phyloP scores from a whole-genome alignment of 208 protist species.

The Leishmania lainsoni region DNA sequence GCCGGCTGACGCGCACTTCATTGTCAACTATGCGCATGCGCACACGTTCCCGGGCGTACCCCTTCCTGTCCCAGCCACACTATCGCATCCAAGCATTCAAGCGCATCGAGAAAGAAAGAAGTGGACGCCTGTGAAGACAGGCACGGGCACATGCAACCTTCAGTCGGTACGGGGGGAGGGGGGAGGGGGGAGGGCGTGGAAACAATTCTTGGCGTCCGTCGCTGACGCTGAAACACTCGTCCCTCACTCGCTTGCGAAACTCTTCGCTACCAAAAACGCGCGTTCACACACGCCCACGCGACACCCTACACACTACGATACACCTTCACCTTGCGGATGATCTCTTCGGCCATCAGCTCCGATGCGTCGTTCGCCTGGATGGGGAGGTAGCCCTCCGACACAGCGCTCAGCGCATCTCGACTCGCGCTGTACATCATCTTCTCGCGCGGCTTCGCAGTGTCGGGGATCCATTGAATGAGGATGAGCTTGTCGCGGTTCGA shows the following conservation, averaged over 20 bases:
- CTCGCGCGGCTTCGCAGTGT: slow-evolving; percentile 71
- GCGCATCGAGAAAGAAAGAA: background rate
- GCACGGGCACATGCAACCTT: background rate
- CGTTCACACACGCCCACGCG: background rate
- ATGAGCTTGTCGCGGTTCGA: slow-evolving; percentile 81
- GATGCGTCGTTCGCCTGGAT: slow-evolving; percentile 87
- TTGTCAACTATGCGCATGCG: background rate
- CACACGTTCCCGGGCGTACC: background rate
- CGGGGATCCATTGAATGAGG: slow-evolving; percentile 89
- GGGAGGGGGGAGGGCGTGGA: background rate
- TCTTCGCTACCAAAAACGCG: no score
- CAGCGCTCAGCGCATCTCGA: slow-evolving; percentile 71
- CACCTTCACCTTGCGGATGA: slow-evolving; percentile 52
- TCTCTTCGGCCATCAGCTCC: slow-evolving; percentile 62
- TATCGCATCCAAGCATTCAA: background rate
- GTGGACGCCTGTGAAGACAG: background rate
- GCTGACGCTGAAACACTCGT: background rate
- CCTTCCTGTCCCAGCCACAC: background rate
- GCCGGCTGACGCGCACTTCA: background rate
- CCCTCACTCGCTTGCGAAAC: background rate
- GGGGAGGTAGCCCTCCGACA: slow-evolving; percentile 80
- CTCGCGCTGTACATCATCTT: slow-evolving; percentile 91
- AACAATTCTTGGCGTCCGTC: background rate
- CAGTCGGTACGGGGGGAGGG: no score
- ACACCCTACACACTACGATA: slow-evolving; percentile 28